Base-by-base conservation (phyloP, 257 asterid genomes). In the Nicotiana tabacum region DNA sequence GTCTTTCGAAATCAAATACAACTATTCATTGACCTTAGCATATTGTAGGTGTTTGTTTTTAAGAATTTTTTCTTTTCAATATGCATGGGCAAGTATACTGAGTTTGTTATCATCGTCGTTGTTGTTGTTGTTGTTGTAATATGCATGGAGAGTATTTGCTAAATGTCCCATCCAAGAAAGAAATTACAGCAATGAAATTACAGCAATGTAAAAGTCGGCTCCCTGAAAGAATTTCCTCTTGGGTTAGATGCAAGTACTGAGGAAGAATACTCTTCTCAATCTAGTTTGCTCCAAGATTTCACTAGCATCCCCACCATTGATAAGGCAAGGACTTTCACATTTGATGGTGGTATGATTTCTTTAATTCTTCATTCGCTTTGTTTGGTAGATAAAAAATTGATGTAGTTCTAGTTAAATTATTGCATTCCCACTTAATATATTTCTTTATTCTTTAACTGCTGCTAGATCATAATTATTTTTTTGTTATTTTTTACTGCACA, bases 281-380 rank as follows among this genome's bases (percentile, higher is more conserved):
- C 98, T 67, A 88, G 90, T 83, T 82, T 93, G 83, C 98, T 94
- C 79, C 92, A 90, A 77, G 94, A 93, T 78, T 94, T 94, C 86
- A 85, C 89, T 16, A 90, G 91, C 82, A 91, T 94, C 21, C 87
- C 21, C 21, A 21, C 21, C 21, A 21, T 21, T 21, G 21, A 21
- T 21, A 21, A 21, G 21, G 21, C 21, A 67, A 94, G 98, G 99
- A 86, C 97, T 72, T 89, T 93, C 86, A 87, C 85, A 69, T 88
- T 98, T 29, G 85, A 86, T 33, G 83, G 77, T 39, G 98, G 98
- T 94, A 85, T 33, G 87, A 12, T 84, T 82, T 69, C 48, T 33
- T 29, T 51, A 56, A 56, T 70, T 51, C 33, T n/a, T 29, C 58
- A 58, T 43, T 83, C 61, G 18, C 39, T 67, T 9, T 46, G 16